These are phyloP conservation scores for Capsicum chinense DNA, from an alignment of 257 asterid species.

Conservation along the genomic window DNA sequence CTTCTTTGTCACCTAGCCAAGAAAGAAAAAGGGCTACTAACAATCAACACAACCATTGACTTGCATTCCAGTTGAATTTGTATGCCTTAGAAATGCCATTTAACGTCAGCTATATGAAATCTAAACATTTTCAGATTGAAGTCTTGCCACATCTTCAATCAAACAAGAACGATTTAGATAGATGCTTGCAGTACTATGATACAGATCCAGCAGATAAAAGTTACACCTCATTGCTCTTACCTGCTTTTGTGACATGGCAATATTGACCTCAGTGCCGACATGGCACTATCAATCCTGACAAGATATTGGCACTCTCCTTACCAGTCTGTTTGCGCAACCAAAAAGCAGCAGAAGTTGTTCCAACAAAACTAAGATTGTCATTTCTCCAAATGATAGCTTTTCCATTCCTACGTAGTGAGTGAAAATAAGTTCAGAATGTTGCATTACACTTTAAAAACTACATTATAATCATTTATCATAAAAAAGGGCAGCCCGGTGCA, in stretches of 20 bases:
- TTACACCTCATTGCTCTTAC: not conserved
- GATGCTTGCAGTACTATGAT: not conserved
- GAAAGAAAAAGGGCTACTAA: not conserved
- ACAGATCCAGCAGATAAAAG: not conserved
- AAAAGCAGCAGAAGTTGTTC: not conserved
- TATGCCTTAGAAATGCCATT: not conserved
- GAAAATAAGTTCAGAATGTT: not conserved
- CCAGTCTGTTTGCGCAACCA: not conserved
- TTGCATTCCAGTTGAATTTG: slow-evolving; percentile 3
- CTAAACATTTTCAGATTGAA: not conserved
- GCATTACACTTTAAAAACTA: slow-evolving; percentile 5
- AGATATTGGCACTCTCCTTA: slow-evolving; percentile 16
- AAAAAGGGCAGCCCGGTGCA: too few relatives aligned
- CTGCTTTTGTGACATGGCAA: not conserved
- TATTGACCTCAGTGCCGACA: slow-evolving; percentile 16
- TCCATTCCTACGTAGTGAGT: slow-evolving; percentile 15
- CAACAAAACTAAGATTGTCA: not conserved
- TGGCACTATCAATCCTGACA: not conserved
- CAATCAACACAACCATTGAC: not conserved
- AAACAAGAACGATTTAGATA: not conserved
- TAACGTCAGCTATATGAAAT: not conserved
- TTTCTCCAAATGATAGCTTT: not conserved
- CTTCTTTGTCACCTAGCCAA: not conserved
- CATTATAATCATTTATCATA: not conserved
- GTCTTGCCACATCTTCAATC: not conserved